Conservation (phyloP, 129 eudicot species). For the Calendula officinalis region DNA sequence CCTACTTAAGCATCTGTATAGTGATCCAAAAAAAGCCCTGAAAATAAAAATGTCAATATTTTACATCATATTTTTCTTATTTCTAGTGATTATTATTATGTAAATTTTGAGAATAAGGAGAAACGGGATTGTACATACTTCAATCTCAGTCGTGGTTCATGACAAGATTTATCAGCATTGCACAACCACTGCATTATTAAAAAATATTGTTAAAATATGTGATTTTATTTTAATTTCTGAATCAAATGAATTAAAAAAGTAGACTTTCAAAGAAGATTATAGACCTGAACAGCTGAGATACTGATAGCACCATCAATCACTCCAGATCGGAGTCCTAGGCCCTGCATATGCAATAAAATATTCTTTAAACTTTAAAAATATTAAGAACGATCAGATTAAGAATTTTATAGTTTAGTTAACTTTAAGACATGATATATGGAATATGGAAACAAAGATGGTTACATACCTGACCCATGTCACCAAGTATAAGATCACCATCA, state of each 20-base stretch:
- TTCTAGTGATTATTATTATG: background rate
- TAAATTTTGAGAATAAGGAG: too few relatives aligned
- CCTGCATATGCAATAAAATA: constrained; percentile 41
- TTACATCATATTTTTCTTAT: background rate
- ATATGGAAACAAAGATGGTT: constrained; percentile 11
- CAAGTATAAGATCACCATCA: constrained; percentile 87
- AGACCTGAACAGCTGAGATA: constrained; percentile 96
- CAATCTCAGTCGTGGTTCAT: constrained; percentile 88
- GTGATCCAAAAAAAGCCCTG: constrained; percentile 94
- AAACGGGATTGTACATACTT: constrained; percentile 49
- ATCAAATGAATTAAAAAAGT: background rate
- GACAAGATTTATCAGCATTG: constrained; percentile 97
- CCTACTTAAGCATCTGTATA: constrained; percentile 77
- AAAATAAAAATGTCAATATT: constrained; percentile 7
- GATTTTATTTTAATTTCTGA: background rate
- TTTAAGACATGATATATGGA: too few relatives aligned
- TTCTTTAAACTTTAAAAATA: background rate
- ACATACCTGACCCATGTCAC: constrained; percentile 93
- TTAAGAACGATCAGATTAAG: background rate
- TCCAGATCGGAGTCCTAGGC: constrained; percentile 88
- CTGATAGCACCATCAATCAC: constrained; percentile 96
- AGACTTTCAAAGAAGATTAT: too few relatives aligned
- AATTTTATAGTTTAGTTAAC: background rate
- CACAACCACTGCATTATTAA: constrained; percentile 75
- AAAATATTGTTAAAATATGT: constrained; percentile 1